phyloP scores from a whole-genome alignment of 2,329 filamentous ascomycete species.

The Akanthomyces muscarius region DNA sequence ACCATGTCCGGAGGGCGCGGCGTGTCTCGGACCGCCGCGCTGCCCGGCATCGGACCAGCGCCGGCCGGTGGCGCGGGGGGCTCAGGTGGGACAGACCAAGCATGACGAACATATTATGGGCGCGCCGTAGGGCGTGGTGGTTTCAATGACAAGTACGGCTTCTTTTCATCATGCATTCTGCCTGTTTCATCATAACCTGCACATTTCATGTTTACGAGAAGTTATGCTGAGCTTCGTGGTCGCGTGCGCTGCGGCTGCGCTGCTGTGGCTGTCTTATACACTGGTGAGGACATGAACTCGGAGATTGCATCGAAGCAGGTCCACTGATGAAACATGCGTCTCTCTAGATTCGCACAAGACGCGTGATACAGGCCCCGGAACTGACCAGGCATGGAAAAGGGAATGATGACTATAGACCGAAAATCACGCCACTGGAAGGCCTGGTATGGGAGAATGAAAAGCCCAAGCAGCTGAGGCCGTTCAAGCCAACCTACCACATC shows the following conservation, averaged over 20 bases:
- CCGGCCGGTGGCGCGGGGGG: too few relatives aligned
- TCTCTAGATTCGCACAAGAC: background rate
- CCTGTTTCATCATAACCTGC: background rate
- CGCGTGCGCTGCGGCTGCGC: background rate
- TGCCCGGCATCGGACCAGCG: too few relatives aligned
- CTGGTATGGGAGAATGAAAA: conserved; percentile 6
- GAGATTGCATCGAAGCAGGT: background rate
- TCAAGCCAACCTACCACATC: conserved; percentile 51
- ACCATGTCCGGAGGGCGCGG: too few relatives aligned
- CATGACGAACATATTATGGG: too few relatives aligned
- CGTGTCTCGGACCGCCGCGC: too few relatives aligned
- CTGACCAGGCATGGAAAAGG: background rate
- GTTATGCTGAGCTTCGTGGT: background rate
- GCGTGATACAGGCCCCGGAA: background rate
- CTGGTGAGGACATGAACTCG: background rate
- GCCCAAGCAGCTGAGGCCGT: conserved; percentile 26
- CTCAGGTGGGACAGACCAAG: too few relatives aligned
- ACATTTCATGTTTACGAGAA: too few relatives aligned
- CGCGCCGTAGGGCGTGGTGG: too few relatives aligned
- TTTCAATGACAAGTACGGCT: too few relatives aligned
- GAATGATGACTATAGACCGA: background rate
- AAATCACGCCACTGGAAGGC: conserved; percentile 1
- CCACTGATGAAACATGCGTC: background rate
- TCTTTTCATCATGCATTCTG: background rate
- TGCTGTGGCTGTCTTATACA: conserved; percentile 8